Evolutionary conservation across 768 basidiomycete species (phyloP), one percentile per base, ranked within the genome.

Genomic region (Multifurca ochricompacta): DNA sequence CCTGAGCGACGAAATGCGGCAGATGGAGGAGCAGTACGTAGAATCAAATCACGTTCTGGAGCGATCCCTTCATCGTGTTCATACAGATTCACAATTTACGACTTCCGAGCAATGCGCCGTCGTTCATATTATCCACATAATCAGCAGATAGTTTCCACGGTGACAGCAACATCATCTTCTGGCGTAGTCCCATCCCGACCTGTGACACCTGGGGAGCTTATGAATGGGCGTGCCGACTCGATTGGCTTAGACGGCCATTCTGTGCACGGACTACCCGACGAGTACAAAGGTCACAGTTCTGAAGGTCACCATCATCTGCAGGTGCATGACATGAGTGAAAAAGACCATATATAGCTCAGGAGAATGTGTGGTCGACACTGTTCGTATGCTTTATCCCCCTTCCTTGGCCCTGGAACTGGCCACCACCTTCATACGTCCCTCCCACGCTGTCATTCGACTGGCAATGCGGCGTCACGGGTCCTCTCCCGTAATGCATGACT

Each of bases 21-120:
- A 92, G 72, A 96, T 98, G 93, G 96, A 99, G 70, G 93, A 97
- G 67, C 93, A 95, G 93, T 97, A 64, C 56, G 79, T 72, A 19
- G 23, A 21, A 40, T 23, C 35, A n/a, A 40, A 40, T 14, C 9
- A 21, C 27, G 48, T 51, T 25, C 4, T n/a, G 48, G 60, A 47
- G 43, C 28, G 7, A 59, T 42, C 10, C 41, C 18, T 51, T 45
- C 19, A 35, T 47, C 18, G 31, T 18, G 32, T 40, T 37, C 23
- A 19, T 25, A 14, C 61, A 95, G 92, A 69, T 96, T 96, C 68
- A 85, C 85, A 14, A 77, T 86, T 6, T 96, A 96, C 64, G 93
- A 97, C 69, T 95, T 91, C 69, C 85, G 85, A 71, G 87, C 85
- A 70, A 92, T 89, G 83, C 83, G 85, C 65, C 81, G 93, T 34